Evolutionary conservation across 768 basidiomycete genomes (phyloP), one percentile per base, ranked within the genome.

Genomic region (Termitomyces eurrhizus): DNA sequence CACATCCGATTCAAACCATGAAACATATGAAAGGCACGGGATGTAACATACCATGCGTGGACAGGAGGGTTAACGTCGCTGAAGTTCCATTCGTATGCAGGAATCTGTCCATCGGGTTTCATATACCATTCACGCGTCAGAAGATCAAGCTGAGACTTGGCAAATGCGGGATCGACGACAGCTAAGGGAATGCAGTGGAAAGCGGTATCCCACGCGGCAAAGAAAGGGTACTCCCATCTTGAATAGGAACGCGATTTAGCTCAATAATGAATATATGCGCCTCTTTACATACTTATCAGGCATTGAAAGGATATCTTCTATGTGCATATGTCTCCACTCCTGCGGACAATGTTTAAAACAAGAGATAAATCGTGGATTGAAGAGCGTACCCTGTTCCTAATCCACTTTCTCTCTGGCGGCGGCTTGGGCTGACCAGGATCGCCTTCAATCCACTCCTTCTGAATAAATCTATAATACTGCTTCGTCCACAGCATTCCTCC

Each of bases 11-110:
- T 51, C 21, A 29, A 24, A 32, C 26, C 32, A 24, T 39, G 5
- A 41, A 2, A 14, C 33, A 32, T n/a, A 7, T 9, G 24, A n/a
- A 21, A 11, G 39, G 0, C 24, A 58, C 32, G 21, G 37, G 53
- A 33, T 35, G 51, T 42, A 18, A 68, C 78, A 57, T 66, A 88
- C 94, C 97, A 99, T 9, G 97, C 97, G 74, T 99, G 97, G 3
- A 99, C 97, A 13, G 97, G 97, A 9, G 97, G 97, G 72, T 99
- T 98, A 64, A 98, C 97, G 71, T 99, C 97, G 53, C 89, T 85
- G 68, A 97, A 98, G 71, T 99, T 98, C 97, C 97, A 99, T 73
- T 99, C 97, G 72, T 98, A 99, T 0, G 97, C 97, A 3, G 97
- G 97, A 60, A 99, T 90, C 69, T 97, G 95, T 39, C 97, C 97